Conservation (phyloP, 305 asterid genomes). For the Fraxinus albicans region DNA sequence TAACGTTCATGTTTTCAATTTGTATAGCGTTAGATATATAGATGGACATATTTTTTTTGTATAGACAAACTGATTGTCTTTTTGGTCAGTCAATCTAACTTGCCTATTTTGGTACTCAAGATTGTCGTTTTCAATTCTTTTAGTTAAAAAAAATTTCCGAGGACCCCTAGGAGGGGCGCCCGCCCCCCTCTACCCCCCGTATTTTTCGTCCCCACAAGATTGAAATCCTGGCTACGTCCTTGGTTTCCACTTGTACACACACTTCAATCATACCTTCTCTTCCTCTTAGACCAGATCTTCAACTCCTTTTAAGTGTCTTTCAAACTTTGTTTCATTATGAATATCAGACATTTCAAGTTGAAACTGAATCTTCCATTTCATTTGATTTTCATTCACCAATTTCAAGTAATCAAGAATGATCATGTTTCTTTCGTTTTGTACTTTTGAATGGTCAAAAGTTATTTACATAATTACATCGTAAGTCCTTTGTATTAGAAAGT, state of each 20-base stretch:
- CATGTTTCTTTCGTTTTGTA: conserved; percentile 28
- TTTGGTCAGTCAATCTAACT: no score
- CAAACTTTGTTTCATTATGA: not conserved
- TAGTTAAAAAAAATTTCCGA: no score
- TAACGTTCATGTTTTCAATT: no score
- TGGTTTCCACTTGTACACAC: conserved; percentile 21
- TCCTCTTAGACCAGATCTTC: not conserved
- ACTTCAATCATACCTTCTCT: not conserved
- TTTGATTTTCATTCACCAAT: conserved; percentile 30
- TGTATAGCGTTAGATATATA: no score
- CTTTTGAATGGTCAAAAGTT: conserved; percentile 52
- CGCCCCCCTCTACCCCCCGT: no score
- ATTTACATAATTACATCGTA: conserved; percentile 20
- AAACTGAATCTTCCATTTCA: conserved; percentile 2
- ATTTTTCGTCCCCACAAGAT: no score
- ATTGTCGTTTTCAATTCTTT: no score
- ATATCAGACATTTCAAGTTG: conserved; percentile 7
- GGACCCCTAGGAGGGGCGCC: no score
- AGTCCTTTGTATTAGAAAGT: conserved; percentile 34
- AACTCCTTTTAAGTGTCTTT: not conserved
- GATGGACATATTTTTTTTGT: no score
- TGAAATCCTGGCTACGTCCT: no score
- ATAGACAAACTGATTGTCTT: no score
- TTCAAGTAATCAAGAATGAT: conserved; percentile 38
- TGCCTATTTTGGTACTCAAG: no score